phyloP scores from a whole-genome alignment of 2,329 filamentous ascomycete species.

The Fusarium sp. region DNA sequence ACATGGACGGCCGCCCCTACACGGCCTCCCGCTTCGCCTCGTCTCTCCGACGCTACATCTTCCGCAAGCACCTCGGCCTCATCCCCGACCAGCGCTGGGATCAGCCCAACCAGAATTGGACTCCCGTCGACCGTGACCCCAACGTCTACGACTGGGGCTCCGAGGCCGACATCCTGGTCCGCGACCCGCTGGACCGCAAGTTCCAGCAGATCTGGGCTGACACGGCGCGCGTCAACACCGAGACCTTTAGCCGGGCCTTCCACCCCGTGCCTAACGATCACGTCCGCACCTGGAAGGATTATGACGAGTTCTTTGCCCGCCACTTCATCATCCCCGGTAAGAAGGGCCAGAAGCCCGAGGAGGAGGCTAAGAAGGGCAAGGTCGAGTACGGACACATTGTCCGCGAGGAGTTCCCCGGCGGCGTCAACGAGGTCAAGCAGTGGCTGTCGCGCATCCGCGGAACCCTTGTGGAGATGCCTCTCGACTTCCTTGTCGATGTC shows the following conservation, averaged over 20 bases:
- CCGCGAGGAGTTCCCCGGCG: slow-evolving; percentile 79
- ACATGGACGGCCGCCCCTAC: slow-evolving; percentile 80
- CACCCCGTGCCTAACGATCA: slow-evolving; percentile 79
- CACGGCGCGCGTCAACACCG: slow-evolving; percentile 82
- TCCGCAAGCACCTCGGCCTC: slow-evolving; percentile 91
- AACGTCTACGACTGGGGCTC: slow-evolving; percentile 83
- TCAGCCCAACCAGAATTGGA: slow-evolving; percentile 78
- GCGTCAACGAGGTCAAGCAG: slow-evolving; percentile 79
- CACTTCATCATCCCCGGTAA: slow-evolving; percentile 72
- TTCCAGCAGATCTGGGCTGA: slow-evolving; percentile 80
- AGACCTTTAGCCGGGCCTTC: slow-evolving; percentile 85
- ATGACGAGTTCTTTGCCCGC: slow-evolving; percentile 76
- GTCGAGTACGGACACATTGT: slow-evolving; percentile 92
- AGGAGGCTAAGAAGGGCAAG: slow-evolving; percentile 63
- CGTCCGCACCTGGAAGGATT: slow-evolving; percentile 78
- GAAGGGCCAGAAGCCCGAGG: slow-evolving; percentile 63
- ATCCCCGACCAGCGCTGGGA: slow-evolving; percentile 80
- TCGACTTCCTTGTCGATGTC: slow-evolving; percentile 84
- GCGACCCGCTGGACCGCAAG: slow-evolving; percentile 76
- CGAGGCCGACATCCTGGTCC: slow-evolving; percentile 74
- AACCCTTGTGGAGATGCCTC: slow-evolving; percentile 88
- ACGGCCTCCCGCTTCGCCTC: slow-evolving; percentile 81
- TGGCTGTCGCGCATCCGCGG: slow-evolving; percentile 75
- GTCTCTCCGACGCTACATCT: slow-evolving; percentile 85
- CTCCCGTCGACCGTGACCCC: slow-evolving; percentile 75